phyloP scores from a whole-genome alignment of 768 basidiomycete species.

The Termitomyces sp. region DNA sequence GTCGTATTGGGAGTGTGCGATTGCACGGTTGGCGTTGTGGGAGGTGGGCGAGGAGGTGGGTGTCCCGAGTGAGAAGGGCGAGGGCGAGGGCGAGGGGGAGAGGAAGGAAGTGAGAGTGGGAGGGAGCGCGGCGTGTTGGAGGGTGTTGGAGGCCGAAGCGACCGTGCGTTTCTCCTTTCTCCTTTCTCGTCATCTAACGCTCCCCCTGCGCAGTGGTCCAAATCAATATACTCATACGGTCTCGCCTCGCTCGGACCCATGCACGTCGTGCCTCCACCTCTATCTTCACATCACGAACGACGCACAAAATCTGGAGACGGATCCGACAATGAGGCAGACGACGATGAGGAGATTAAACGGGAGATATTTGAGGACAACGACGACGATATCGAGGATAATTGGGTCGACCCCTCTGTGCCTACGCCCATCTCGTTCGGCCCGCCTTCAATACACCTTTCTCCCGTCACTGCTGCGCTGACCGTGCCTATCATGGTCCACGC shows the following conservation, averaged over 20 bases:
- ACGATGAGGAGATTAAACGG: constrained; percentile 41
- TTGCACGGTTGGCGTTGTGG: constrained; percentile 72
- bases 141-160: too few relatives aligned
- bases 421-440: constrained; percentile 16
- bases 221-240: constrained; percentile 72
- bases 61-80: too few relatives aligned
- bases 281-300: too few relatives aligned
- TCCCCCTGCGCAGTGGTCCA: constrained; percentile 48
- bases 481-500: constrained; percentile 18
- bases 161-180: too few relatives aligned
- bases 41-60: constrained; percentile 36
- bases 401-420: constrained; percentile 66
- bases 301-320: background rate
- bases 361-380: constrained; percentile 39
- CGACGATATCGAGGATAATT: constrained; percentile 55
- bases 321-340: constrained; percentile 21
- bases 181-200: background rate
- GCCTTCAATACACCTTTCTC: constrained; percentile 7
- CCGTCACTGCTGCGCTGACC: constrained; percentile 4
- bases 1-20: constrained; percentile 84
- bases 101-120: too few relatives aligned
- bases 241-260: too few relatives aligned
- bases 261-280: background rate
- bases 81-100: too few relatives aligned
- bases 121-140: too few relatives aligned